phyloP scores from a whole-genome alignment of 371 early-diverging fungal species.

The Rhizomucor miehei region DNA sequence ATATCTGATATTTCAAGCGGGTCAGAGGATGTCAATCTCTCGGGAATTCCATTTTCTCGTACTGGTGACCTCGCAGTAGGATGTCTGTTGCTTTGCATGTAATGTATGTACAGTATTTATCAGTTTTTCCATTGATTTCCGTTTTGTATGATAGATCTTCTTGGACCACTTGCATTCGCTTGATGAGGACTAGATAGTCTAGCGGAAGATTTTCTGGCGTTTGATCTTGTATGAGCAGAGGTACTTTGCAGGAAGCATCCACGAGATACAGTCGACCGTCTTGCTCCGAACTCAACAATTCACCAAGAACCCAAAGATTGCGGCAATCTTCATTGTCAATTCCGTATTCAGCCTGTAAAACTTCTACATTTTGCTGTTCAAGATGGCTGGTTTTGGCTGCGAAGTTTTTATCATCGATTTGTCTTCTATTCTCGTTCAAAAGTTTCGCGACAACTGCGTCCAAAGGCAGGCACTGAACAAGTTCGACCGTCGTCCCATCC shows the following conservation, averaged over 20 bases:
- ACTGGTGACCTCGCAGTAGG: too few species aligned
- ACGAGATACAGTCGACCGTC: constrained; percentile 12
- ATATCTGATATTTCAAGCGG: background rate
- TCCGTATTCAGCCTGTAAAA: too few species aligned
- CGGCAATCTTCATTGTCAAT: background rate
- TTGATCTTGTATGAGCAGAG: constrained; percentile 4
- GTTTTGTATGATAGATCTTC: constrained; percentile 15
- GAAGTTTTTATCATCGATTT: too few species aligned
- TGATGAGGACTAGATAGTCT: constrained; percentile 8
- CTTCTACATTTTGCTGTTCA: too few species aligned
- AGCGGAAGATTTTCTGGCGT: background rate
- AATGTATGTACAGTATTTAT: constrained; percentile 8
- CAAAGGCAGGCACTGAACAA: too few species aligned
- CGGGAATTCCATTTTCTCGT: too few species aligned
- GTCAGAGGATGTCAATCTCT: too few species aligned
- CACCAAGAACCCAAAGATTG: background rate
- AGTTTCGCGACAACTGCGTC: too few species aligned
- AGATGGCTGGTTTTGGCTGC: too few species aligned
- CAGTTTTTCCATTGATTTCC: background rate
- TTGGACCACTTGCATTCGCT: constrained; percentile 6
- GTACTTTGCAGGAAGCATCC: constrained; percentile 8
- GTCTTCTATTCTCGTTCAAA: too few species aligned
- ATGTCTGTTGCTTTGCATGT: constrained; percentile 7
- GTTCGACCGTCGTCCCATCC: too few species aligned
- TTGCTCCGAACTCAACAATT: background rate